These are phyloP conservation scores for Rhizopogon rudus DNA, from an alignment of 768 basidiomycete genomes.

Conservation along the genomic window DNA sequence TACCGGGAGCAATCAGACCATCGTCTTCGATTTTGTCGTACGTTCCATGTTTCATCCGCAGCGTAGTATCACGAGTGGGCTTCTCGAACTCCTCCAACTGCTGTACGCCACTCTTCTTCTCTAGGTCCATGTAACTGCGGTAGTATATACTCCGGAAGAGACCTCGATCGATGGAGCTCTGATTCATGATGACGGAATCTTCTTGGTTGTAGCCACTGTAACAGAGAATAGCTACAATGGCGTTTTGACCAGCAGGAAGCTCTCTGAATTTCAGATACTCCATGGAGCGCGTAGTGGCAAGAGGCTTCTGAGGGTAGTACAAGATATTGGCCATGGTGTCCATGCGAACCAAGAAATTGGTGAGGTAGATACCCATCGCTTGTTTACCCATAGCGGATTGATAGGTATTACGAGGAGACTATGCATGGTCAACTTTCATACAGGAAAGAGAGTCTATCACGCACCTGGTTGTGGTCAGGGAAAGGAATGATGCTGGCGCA, in stretches of 20 bases:
- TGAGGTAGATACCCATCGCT: conserved; percentile 98
- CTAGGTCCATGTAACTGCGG: conserved; percentile 96
- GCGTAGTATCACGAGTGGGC: conserved; percentile 86
- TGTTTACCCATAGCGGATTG: conserved; percentile 99
- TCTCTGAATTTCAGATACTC: conserved; percentile 99
- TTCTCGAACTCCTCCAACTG: conserved; percentile 96
- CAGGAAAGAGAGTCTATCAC: conserved; percentile 17
- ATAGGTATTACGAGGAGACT: conserved; percentile 99
- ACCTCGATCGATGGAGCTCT: conserved; percentile 96
- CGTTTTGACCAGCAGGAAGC: conserved; percentile 98
- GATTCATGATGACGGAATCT: conserved; percentile 99
- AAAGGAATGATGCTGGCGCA: conserved; percentile 99
- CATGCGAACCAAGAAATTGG: conserved; percentile 98
- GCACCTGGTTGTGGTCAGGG: conserved; percentile 98
- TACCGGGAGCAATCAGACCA: conserved; percentile 93
- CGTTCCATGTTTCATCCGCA: conserved; percentile 96
- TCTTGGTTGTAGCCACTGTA: conserved; percentile 99
- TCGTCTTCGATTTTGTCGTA: conserved; percentile 98
- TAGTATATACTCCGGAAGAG: conserved; percentile 99
- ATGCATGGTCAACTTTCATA: conserved; percentile 4
- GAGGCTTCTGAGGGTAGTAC: conserved; percentile 98
- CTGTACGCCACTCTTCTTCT: conserved; percentile 92
- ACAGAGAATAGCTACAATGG: conserved; percentile 95
- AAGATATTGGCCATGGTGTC: conserved; percentile 99
- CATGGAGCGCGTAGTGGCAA: conserved; percentile 98